Percentiles rank a stretch among this genome's conserved stretches.
phyloP scores from a whole-genome alignment of 345 rosid genomes.

The Eucalyptus cloeziana region DNA sequence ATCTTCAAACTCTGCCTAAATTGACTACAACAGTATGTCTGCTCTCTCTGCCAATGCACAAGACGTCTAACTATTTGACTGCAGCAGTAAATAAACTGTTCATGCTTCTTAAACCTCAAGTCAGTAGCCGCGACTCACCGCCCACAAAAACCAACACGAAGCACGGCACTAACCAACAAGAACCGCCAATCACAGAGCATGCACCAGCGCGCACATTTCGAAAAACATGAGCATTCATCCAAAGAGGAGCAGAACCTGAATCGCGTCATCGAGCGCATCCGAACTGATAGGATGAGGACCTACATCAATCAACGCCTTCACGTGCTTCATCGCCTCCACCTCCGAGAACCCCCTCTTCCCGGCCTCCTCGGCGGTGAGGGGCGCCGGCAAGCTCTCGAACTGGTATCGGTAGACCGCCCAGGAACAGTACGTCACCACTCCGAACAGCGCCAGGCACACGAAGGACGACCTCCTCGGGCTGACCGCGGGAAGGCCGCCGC shows the following conservation, averaged over 20 bases:
- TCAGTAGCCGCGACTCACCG: neutral
- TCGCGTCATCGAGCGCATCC: slow-evolving; percentile 60
- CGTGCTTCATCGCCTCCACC: slow-evolving; percentile 66
- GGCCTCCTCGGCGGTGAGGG: slow-evolving; percentile 65
- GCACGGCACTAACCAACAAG: neutral
- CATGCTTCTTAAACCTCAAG: neutral
- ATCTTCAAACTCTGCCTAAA: neutral
- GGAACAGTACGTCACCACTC: slow-evolving; percentile 30
- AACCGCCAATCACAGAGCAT: neutral
- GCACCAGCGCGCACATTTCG: neutral
- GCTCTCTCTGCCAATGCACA: neutral
- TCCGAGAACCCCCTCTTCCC: slow-evolving; percentile 96
- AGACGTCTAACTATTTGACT: neutral
- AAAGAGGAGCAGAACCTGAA: slow-evolving; percentile 33
- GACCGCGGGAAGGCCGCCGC: neutral
- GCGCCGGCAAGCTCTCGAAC: slow-evolving; percentile 48
- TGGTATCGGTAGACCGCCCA: slow-evolving; percentile 63
- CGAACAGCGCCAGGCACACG: slow-evolving; percentile 37
- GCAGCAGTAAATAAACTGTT: neutral
- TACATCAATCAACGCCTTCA: slow-evolving; percentile 54
- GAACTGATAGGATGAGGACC: slow-evolving; percentile 91
- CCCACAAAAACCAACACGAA: neutral
- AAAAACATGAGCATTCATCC: neutral
- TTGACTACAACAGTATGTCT: neutral
- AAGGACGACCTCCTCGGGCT: slow-evolving; percentile 39